phyloP scores from a whole-genome alignment of 148 eudicot species.

The Camellia lanceoleosa region DNA sequence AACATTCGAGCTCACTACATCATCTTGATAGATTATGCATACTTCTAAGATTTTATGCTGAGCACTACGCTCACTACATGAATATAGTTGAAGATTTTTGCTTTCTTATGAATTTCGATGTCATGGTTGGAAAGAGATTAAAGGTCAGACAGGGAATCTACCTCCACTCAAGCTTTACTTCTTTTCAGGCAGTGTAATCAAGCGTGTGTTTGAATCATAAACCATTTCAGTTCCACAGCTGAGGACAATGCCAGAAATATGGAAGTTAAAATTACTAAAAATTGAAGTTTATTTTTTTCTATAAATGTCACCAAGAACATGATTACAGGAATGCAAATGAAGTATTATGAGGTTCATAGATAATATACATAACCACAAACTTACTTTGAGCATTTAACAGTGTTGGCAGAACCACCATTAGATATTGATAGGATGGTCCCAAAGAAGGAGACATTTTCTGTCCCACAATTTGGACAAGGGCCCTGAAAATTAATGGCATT shows the following conservation, averaged over 20 bases:
- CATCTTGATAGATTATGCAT: no score
- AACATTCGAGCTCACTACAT: no score
- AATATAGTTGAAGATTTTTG: no score
- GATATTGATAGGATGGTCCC: conserved; percentile 83
- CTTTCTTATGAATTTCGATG: no score
- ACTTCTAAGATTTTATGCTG: no score
- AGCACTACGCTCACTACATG: no score
- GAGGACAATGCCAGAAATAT: conserved; percentile 12
- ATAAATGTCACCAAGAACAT: no score
- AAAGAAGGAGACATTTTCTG: conserved; percentile 87
- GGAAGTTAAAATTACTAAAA: conserved; percentile 6
- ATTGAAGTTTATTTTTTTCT: no score
- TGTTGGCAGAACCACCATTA: conserved; percentile 78
- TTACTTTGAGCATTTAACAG: conserved; percentile 77
- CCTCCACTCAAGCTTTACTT: conserved; percentile 61
- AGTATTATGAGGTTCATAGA: background rate
- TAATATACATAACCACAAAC: conserved; percentile 23
- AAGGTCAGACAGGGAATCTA: conserved; percentile 14
- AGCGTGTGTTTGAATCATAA: conserved; percentile 65
- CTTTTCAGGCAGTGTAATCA: conserved; percentile 91
- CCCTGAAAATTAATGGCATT: conserved; percentile 45
- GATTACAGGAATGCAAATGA: no score
- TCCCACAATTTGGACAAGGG: conserved; percentile 93
- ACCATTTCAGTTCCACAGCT: conserved; percentile 71
- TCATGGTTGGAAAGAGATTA: background rate